A percentile compares a stretch with the other conserved stretches of the same genome.
Conservation (phyloP, 768 basidiomycete genomes). For the Melanogaster broomeanus region DNA sequence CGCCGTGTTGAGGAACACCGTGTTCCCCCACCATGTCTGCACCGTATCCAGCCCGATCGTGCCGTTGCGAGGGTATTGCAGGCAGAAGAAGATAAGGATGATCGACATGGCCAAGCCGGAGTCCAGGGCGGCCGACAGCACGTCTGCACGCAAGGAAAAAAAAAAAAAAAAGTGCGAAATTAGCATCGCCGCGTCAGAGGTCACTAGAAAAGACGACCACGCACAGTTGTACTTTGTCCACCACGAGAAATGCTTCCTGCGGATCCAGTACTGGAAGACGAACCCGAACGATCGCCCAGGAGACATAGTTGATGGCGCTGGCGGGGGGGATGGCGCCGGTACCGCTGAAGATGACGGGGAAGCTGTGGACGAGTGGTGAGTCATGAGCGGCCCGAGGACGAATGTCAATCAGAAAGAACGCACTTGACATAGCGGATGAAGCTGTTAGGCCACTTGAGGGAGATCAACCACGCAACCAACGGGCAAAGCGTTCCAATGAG, state of each 20-base stretch:
- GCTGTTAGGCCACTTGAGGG: constrained; percentile 62
- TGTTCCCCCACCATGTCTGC: constrained; percentile 75
- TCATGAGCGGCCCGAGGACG: too few relatives aligned
- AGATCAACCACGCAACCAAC: constrained; percentile 50
- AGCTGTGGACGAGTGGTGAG: constrained; percentile 33
- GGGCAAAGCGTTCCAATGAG: constrained; percentile 70
- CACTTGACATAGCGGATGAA: constrained; percentile 65
- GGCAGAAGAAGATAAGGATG: constrained; percentile 57
- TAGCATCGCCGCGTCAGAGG: constrained; percentile 13
- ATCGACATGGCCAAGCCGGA: constrained; percentile 63
- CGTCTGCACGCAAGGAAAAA: constrained; percentile 36
- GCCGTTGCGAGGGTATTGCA: constrained; percentile 68
- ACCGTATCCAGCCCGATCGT: constrained; percentile 54
- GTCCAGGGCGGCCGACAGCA: constrained; percentile 73
- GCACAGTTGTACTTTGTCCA: constrained; percentile 58
- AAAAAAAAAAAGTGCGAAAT: not conserved
- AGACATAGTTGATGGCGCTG: constrained; percentile 63
- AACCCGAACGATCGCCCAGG: constrained; percentile 68
- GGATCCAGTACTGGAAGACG: constrained; percentile 63
- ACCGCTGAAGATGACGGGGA: constrained; percentile 55
- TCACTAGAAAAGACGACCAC: not conserved
- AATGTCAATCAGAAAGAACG: too few relatives aligned
- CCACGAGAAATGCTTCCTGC: constrained; percentile 63
- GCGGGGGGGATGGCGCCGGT: constrained; percentile 66
- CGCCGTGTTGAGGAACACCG: constrained; percentile 31